These are phyloP conservation scores for Posidonia australis DNA, from an alignment of 106 monocot species.

Conservation along the genomic window DNA sequence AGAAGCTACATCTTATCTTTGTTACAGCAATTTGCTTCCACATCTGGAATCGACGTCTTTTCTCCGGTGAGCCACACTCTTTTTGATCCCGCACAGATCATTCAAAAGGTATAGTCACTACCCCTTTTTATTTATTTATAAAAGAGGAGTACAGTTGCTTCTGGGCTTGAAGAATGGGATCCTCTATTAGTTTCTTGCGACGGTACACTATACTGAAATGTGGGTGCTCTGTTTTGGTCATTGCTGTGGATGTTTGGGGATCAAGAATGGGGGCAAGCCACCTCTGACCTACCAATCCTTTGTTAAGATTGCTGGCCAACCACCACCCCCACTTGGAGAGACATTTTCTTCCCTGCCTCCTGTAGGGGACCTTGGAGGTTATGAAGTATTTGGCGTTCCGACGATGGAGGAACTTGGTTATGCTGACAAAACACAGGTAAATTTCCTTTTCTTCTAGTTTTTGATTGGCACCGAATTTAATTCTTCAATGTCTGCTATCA, in stretches of 20 bases:
- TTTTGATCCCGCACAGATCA: slow-evolving; percentile 55
- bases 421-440: slow-evolving; percentile 41
- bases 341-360: slow-evolving; percentile 58
- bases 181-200: too few relatives aligned
- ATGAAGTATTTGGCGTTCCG: slow-evolving; percentile 41
- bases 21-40: slow-evolving; percentile 25
- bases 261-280: slow-evolving; percentile 69
- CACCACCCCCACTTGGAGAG: slow-evolving; percentile 32
- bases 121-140: too few relatives aligned
- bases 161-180: too few relatives aligned
- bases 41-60: slow-evolving; percentile 52
- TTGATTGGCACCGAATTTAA: background rate
- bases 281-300: slow-evolving; percentile 88
- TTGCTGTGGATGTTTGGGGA: background rate
- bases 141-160: too few relatives aligned
- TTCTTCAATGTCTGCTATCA: background rate
- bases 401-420: slow-evolving; percentile 73
- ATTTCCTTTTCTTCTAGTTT: background rate
- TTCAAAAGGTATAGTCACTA: slow-evolving; percentile 8
- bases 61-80: slow-evolving; percentile 82
- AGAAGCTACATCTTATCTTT: too few relatives aligned
- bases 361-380: slow-evolving; percentile 44
- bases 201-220: too few relatives aligned
- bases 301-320: slow-evolving; percentile 54
- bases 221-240: background rate